Percentiles rank a stretch among this genome's conserved stretches.
Evolutionary conservation across 129 eudicot genomes (phyloP).

Genomic region (Erigeron canadensis): DNA sequence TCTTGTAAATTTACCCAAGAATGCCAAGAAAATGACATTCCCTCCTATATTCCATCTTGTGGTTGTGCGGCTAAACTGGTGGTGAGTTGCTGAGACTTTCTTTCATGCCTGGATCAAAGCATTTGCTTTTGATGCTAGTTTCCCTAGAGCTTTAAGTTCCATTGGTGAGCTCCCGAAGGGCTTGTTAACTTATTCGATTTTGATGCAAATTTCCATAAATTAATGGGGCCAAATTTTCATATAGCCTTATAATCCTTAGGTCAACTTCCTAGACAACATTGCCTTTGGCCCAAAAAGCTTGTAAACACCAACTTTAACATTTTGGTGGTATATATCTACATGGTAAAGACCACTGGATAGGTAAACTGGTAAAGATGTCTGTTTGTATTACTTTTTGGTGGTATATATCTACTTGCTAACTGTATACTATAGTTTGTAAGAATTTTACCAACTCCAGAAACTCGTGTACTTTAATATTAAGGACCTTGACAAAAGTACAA

Average conservation of each 20-base stretch:
- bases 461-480: neutral
- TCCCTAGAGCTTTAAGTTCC: neutral
- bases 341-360: neutral
- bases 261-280: neutral
- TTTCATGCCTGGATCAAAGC: neutral
- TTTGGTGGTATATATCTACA: too few species aligned
- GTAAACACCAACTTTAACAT: neutral
- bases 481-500: neutral
- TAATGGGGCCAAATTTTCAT: too few species aligned
- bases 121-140: neutral
- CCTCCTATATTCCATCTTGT: neutral
- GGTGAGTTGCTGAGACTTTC: neutral
- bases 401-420: neutral
- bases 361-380: slow-evolving; percentile 12
- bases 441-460: neutral
- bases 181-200: neutral
- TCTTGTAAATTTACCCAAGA: neutral
- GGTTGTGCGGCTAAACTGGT: neutral
- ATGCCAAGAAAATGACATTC: neutral
- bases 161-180: neutral
- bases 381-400: neutral
- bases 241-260: neutral
- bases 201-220: neutral
- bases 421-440: neutral
- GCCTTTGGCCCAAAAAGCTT: neutral